Conservation (phyloP, 1,139 yeast species). For the Blastobotrys proliferans region DNA sequence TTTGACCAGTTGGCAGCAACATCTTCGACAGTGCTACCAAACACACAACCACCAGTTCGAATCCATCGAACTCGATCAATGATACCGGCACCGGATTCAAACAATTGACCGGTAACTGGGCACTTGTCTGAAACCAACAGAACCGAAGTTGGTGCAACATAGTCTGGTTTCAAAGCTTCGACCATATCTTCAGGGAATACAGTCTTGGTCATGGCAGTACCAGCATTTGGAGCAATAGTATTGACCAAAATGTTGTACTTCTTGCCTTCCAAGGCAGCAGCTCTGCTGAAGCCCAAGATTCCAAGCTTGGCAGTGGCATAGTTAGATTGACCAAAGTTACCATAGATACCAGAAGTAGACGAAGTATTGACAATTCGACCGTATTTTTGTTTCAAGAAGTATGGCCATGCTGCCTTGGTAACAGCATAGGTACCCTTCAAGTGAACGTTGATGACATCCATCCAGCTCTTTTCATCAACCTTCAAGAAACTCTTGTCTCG, state of each 20-base stretch:
- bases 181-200: constrained; percentile 75
- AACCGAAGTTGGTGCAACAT: constrained; percentile 87
- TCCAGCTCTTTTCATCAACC: constrained; percentile 84
- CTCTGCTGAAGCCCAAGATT: constrained; percentile 76
- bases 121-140: constrained; percentile 70
- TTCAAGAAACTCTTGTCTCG: constrained; percentile 86
- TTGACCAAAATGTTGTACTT: constrained; percentile 73
- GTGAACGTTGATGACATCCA: constrained; percentile 76
- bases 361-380: constrained; percentile 88
- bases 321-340: constrained; percentile 96
- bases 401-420: constrained; percentile 91
- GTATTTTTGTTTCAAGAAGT: constrained; percentile 67
- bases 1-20: constrained; percentile 63
- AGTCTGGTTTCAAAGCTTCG: constrained; percentile 81
- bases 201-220: constrained; percentile 93
- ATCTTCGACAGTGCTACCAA: constrained; percentile 64
- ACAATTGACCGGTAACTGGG: constrained; percentile 63
- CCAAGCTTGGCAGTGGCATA: constrained; percentile 88
- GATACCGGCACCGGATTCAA: constrained; percentile 90
- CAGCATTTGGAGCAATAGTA: constrained; percentile 94
- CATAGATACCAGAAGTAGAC: constrained; percentile 95
- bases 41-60: constrained; percentile 81
- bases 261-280: constrained; percentile 87
- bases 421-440: constrained; percentile 76
- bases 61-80: constrained; percentile 94